A percentile compares a stretch with the other conserved stretches of the same genome.
Conservation (phyloP, 129 eudicot species). For the Calendula officinalis region DNA sequence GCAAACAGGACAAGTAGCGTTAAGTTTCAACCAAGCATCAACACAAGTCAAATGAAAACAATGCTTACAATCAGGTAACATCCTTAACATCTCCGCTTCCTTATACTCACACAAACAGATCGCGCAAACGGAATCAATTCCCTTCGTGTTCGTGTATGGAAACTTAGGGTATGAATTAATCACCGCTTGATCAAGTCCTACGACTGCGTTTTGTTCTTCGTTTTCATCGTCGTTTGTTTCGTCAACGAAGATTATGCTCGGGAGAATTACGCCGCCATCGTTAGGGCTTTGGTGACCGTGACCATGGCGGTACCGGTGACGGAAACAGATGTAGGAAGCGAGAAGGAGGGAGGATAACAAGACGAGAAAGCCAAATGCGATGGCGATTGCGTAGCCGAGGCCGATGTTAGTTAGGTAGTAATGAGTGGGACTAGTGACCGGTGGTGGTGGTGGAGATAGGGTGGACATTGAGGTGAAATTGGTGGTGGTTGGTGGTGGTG, state of each 20-base stretch:
- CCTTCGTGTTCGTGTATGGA: conserved; percentile 23
- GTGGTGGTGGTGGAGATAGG: conserved; percentile 30
- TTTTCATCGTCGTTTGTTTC: conserved; percentile 46
- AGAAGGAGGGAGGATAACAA: conserved; percentile 63
- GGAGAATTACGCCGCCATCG: conserved; percentile 53
- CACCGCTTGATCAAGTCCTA: conserved; percentile 69
- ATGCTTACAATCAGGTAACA: conserved; percentile 89
- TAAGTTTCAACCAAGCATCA: conserved; percentile 82
- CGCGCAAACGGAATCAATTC: conserved; percentile 50
- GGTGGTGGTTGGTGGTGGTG: conserved; percentile 29
- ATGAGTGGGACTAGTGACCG: conserved; percentile 30
- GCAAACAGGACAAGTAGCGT: conserved; percentile 92
- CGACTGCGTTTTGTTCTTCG: conserved; percentile 39
- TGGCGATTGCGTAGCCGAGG: conserved; percentile 78
- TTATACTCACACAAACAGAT: conserved; percentile 83
- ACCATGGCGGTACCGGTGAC: conserved; percentile 39
- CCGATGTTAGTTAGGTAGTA: conserved; percentile 49
- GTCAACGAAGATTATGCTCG: conserved; percentile 77
- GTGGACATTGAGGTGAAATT: conserved; percentile 47
- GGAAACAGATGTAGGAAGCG: conserved; percentile 68
- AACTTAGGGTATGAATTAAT: conserved; percentile 85
- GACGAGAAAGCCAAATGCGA: conserved; percentile 77
- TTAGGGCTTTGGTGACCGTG: neutral
- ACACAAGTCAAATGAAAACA: conserved; percentile 67
- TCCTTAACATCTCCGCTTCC: conserved; percentile 79